phyloP scores from a whole-genome alignment of 164 flowering plant genomes.

The Vitis labrusca region DNA sequence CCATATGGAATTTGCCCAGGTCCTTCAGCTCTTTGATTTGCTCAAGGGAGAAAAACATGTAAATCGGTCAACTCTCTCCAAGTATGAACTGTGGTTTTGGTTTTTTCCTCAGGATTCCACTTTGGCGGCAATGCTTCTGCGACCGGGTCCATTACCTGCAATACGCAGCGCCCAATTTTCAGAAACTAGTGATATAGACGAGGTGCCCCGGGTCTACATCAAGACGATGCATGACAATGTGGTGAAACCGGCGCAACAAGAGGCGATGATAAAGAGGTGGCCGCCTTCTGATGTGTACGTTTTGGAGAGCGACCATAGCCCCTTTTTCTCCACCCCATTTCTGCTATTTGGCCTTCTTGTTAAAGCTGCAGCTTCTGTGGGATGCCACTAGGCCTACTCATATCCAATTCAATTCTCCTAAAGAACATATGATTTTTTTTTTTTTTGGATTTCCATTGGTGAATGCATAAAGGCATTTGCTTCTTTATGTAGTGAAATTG shows the following conservation, averaged over 20 bases:
- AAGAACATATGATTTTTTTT: not conserved
- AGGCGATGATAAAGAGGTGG: constrained; percentile 70
- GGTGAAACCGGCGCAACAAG: constrained; percentile 62
- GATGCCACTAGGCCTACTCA: not conserved
- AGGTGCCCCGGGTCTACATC: constrained; percentile 58
- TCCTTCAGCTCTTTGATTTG: too few species aligned
- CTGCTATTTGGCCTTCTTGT: constrained; percentile 55
- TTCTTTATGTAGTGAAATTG: too few species aligned
- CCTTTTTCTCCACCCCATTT: constrained; percentile 69
- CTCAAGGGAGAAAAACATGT: too few species aligned
- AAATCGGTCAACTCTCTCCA: not conserved
- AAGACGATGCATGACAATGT: constrained; percentile 56
- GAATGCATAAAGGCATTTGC: too few species aligned
- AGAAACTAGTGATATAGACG: constrained; percentile 25
- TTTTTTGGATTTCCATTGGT: not conserved
- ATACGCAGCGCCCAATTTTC: constrained; percentile 35
- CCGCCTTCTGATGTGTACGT: constrained; percentile 53
- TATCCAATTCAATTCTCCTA: not conserved
- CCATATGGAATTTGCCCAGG: too few species aligned
- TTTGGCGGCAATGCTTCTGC: constrained; percentile 63
- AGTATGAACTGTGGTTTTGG: too few species aligned
- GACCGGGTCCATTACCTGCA: constrained; percentile 66
- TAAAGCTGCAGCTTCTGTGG: constrained; percentile 38
- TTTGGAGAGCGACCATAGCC: constrained; percentile 81
- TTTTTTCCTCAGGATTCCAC: constrained; percentile 51